Conservation (phyloP, 2,329 filamentous ascomycete species). For the Alternaria ventricosa region DNA sequence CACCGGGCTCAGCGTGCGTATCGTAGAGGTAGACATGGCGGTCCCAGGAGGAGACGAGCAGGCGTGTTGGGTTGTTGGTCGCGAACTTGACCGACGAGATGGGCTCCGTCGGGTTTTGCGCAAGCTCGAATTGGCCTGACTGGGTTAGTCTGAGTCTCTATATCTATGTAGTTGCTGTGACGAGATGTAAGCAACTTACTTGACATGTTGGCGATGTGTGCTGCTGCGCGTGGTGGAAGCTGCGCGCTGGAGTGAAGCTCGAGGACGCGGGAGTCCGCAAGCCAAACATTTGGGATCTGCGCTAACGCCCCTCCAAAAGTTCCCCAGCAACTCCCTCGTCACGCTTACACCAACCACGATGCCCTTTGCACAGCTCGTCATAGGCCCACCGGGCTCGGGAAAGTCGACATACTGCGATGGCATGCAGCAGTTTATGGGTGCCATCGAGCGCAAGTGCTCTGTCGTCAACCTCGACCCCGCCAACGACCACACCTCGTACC, state of each 20-base stretch:
- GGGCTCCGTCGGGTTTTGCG: constrained; percentile 81
- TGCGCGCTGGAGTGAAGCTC: constrained; percentile 23
- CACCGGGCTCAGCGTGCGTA: constrained; percentile 64
- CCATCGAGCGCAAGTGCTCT: constrained; percentile 92
- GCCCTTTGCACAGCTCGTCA: constrained; percentile 77
- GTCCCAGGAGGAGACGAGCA: constrained; percentile 96
- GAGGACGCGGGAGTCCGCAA: constrained; percentile 22
- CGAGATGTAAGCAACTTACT: constrained; percentile 18
- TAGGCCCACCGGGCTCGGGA: constrained; percentile 92
- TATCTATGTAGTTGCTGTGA: fast-evolving
- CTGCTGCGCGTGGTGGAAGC: constrained; percentile 1
- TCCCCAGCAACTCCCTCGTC: constrained; percentile 6
- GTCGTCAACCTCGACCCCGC: constrained; percentile 97
- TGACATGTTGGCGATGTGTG: constrained; percentile 34
- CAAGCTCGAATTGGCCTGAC: constrained; percentile 75
- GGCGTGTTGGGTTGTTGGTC: constrained; percentile 72
- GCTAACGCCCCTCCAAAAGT: constrained; percentile 24
- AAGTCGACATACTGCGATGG: constrained; percentile 99
- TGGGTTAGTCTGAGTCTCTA: not conserved
- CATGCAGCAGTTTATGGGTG: constrained; percentile 97
- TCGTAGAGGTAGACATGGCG: constrained; percentile 91
- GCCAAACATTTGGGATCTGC: constrained; percentile 12
- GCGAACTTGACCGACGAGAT: constrained; percentile 89
- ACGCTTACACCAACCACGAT: constrained; percentile 42
- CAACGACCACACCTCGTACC: constrained; percentile 90